A percentile compares a stretch with the other conserved stretches of the same genome.
Evolutionary conservation across 2,329 filamentous ascomycete genomes (phyloP).

Genomic region (Fusarium sublunatum): DNA sequence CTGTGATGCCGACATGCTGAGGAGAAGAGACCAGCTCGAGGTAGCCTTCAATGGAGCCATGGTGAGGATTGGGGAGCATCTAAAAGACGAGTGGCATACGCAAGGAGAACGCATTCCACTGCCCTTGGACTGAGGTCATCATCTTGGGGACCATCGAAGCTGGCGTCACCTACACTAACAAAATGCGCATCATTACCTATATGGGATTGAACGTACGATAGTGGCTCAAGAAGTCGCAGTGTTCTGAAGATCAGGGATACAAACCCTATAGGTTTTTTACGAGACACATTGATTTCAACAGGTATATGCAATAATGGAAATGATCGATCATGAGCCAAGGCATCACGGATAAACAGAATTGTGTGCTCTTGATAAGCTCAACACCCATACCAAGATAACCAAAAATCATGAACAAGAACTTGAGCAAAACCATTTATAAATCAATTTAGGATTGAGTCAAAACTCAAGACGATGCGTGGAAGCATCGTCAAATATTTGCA

Average conservation of each 20-base stretch:
- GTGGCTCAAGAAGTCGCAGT: slow-evolving; percentile 5
- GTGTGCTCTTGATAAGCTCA: too few species aligned
- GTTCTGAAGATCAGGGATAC: slow-evolving; percentile 18
- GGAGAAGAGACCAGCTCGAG: slow-evolving; percentile 20
- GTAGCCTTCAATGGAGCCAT: slow-evolving; percentile 9
- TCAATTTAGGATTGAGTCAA: too few species aligned
- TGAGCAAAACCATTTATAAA: too few species aligned
- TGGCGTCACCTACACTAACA: slow-evolving; percentile 6
- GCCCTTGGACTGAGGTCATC: slow-evolving; percentile 22
- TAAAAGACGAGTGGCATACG: background rate
- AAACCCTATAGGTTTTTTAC: slow-evolving; percentile 13
- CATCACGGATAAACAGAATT: too few species aligned
- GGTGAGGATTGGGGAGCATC: slow-evolving; percentile 3
- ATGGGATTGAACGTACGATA: slow-evolving; percentile 1
- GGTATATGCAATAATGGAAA: background rate
- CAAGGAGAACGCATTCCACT: slow-evolving; percentile 22
- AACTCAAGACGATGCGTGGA: background rate
- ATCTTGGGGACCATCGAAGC: background rate
- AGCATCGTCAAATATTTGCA: background rate
- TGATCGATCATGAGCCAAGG: background rate
- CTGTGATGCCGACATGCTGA: slow-evolving; percentile 22
- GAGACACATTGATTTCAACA: slow-evolving; percentile 3
- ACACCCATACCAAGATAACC: too few species aligned
- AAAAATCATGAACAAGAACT: too few species aligned
- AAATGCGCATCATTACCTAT: slow-evolving; percentile 1